phyloP scores from a whole-genome alignment of 1,139 yeast species.

The Pichia kudriavzevii region DNA sequence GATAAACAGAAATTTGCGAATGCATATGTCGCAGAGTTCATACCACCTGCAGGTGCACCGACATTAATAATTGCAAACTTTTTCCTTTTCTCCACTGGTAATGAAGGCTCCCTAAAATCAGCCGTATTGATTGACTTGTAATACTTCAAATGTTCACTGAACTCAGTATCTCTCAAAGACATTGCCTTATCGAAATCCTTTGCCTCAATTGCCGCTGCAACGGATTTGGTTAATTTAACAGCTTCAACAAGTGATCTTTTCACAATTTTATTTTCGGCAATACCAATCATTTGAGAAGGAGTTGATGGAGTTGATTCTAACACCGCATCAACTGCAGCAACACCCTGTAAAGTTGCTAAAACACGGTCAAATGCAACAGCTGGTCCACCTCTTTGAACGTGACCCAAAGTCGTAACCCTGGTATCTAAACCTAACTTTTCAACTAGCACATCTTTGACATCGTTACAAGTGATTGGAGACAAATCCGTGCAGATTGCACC shows the following conservation, averaged over 20 bases:
- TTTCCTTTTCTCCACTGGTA: constrained; percentile 50
- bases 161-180: constrained; percentile 59
- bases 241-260: constrained; percentile 68
- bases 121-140: constrained; percentile 58
- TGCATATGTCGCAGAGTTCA: constrained; percentile 71
- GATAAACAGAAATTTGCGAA: constrained; percentile 70
- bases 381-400: constrained; percentile 81
- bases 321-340: constrained; percentile 74
- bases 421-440: constrained; percentile 65
- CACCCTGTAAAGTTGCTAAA: constrained; percentile 75
- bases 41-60: constrained; percentile 81
- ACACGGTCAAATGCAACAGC: constrained; percentile 76
- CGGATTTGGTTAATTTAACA: constrained; percentile 59
- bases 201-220: constrained; percentile 42
- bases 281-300: constrained; percentile 72
- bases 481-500: constrained; percentile 69
- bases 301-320: constrained; percentile 61
- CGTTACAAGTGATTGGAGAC: constrained; percentile 56
- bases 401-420: constrained; percentile 72
- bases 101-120: constrained; percentile 45
- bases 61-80: constrained; percentile 68
- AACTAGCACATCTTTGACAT: constrained; percentile 63
- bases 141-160: constrained; percentile 57
- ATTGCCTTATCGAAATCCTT: constrained; percentile 27
- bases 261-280: constrained; percentile 63